phyloP scores from a whole-genome alignment of 176 grass and related monocot species.

The Ensete glaucum region DNA sequence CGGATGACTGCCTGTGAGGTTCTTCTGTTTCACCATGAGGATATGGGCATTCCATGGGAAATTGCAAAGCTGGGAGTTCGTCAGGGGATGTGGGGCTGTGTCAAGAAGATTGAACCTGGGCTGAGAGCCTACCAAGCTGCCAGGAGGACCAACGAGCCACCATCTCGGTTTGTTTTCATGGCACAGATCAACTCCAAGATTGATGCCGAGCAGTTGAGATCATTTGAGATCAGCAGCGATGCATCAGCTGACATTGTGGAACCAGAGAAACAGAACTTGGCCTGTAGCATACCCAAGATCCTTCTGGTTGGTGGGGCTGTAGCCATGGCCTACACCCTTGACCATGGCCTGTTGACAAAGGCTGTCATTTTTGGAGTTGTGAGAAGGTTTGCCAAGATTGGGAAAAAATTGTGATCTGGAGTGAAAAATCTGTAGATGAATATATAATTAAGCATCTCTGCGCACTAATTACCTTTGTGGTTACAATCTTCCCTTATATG shows the following conservation, averaged over 20 bases:
- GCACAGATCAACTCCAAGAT: slow-evolving; percentile 54
- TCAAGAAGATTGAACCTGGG: slow-evolving; percentile 81
- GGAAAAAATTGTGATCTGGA: slow-evolving; percentile 34
- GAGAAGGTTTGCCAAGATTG: slow-evolving; percentile 67
- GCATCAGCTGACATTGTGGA: slow-evolving; percentile 23
- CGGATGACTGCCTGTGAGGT: slow-evolving; percentile 79
- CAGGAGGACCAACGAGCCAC: slow-evolving; percentile 31
- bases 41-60: slow-evolving; percentile 92
- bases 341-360: slow-evolving; percentile 74
- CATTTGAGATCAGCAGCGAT: slow-evolving; percentile 13
- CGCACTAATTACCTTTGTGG: background rate
- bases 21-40: slow-evolving; percentile 85
- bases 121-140: slow-evolving; percentile 60
- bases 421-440: background rate
- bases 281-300: slow-evolving; percentile 46
- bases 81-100: slow-evolving; percentile 91
- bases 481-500: background rate
- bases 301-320: slow-evolving; percentile 57
- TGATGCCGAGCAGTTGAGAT: slow-evolving; percentile 31
- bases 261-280: slow-evolving; percentile 59
- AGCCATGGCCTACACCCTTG: slow-evolving; percentile 61
- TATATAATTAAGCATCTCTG: background rate
- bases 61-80: slow-evolving; percentile 68
- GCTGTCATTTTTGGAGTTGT: slow-evolving; percentile 70
- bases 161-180: slow-evolving; percentile 49